Evolutionary conservation across 306 rosid species (phyloP).

Genomic region (Quercus engelmannii): DNA sequence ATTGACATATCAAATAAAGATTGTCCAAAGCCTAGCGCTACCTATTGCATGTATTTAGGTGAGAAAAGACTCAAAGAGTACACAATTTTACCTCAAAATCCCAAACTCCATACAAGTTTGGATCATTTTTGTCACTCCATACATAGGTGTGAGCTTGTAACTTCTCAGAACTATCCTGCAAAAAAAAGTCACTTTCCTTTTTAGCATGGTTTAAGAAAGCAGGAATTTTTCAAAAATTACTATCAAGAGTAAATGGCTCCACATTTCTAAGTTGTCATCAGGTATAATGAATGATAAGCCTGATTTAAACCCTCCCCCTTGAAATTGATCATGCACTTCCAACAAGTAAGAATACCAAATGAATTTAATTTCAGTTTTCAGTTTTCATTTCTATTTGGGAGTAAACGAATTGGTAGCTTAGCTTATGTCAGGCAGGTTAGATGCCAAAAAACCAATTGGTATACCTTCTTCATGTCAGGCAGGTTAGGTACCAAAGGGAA

Average conservation of each 20-base stretch:
- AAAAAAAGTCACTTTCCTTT: not conserved
- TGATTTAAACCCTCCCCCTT: not conserved
- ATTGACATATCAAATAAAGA: not conserved
- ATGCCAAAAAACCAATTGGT: not conserved
- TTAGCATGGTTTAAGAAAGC: not conserved
- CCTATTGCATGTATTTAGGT: not conserved
- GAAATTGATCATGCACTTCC: not conserved
- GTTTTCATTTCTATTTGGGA: not conserved
- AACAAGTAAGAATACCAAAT: not conserved
- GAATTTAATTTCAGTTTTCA: not conserved
- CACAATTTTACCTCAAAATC: conserved; percentile 65
- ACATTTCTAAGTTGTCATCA: not conserved
- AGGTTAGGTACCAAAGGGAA: not conserved
- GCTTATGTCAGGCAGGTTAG: not conserved
- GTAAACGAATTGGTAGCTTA: not conserved
- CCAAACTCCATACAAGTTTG: conserved; percentile 78
- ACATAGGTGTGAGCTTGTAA: conserved; percentile 52
- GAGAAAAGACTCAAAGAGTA: not conserved
- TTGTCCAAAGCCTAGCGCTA: not conserved
- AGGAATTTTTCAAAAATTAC: not conserved
- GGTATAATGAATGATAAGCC: not conserved
- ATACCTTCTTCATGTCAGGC: not conserved
- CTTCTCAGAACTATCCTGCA: conserved; percentile 61
- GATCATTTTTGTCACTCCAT: conserved; percentile 72
- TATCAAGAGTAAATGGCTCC: not conserved